phyloP scores from a whole-genome alignment of 306 rosid genomes.

The Pyrus pyrifolia region DNA sequence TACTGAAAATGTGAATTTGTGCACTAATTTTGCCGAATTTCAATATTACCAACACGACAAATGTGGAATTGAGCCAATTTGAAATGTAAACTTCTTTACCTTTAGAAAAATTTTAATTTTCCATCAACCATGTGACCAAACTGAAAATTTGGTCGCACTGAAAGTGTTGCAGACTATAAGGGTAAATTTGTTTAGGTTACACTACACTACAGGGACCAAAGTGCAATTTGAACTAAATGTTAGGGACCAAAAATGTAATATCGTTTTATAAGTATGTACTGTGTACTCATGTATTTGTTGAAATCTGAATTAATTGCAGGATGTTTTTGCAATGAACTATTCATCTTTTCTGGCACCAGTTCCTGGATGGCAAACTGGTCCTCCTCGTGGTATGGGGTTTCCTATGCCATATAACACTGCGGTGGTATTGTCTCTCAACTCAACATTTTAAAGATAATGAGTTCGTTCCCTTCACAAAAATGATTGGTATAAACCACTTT shows the following conservation, averaged over 20 bases:
- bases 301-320: constrained; percentile 46
- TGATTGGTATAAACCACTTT: constrained; percentile 15
- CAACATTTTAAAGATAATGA: constrained; percentile 9
- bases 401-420: constrained; percentile 50
- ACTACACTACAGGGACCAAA: background rate
- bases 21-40: background rate
- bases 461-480: constrained; percentile 7
- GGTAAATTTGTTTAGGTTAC: background rate
- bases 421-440: constrained; percentile 45
- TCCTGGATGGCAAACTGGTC: constrained; percentile 77
- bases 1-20: background rate
- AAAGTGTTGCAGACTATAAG: background rate
- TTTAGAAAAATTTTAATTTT: background rate
- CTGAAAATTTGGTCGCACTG: background rate
- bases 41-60: background rate
- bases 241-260: background rate
- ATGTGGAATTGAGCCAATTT: background rate
- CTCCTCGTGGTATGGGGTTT: constrained; percentile 58
- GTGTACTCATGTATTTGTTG: background rate
- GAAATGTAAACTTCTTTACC: background rate
- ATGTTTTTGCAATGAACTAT: constrained; percentile 55
- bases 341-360: constrained; percentile 49
- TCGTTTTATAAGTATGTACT: background rate
- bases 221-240: background rate
- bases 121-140: background rate